phyloP scores from a whole-genome alignment of 2,329 filamentous ascomycete genomes.

The Colletotrichum paranaense region DNA sequence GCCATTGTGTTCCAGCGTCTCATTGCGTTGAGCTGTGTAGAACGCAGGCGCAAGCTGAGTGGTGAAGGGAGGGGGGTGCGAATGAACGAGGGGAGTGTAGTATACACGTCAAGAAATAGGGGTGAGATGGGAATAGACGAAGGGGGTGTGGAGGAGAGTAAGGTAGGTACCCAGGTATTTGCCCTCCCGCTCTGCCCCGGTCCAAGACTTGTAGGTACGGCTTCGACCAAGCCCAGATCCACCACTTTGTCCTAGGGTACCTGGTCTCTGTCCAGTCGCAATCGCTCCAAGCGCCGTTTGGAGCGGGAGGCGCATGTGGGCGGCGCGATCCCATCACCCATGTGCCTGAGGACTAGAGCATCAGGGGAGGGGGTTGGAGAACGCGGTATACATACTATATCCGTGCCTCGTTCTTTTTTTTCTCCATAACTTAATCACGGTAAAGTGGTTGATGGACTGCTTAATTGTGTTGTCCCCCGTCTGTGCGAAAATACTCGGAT shows the following conservation, averaged over 20 bases:
- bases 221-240: neutral
- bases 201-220: neutral
- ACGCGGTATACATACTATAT: neutral
- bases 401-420: neutral
- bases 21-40: slow-evolving; percentile 7
- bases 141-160: neutral
- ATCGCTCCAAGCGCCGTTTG: slow-evolving; percentile 32
- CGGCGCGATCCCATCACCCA: slow-evolving; percentile 17
- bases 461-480: neutral
- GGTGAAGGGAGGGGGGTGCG: neutral
- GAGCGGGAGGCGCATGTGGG: slow-evolving; percentile 28
- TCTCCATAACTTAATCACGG: neutral
- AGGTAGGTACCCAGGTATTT: slow-evolving; percentile 1
- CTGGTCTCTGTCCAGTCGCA: slow-evolving; percentile 18
- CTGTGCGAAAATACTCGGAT: neutral
- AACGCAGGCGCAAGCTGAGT: neutral
- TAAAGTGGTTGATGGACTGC: neutral
- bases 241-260: neutral
- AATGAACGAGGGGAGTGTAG: neutral
- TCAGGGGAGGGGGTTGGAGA: neutral
- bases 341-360: slow-evolving; percentile 11
- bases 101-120: neutral
- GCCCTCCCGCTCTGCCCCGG: slow-evolving; percentile 23
- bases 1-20: neutral
- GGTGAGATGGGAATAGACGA: neutral